phyloP scores from a whole-genome alignment of 257 asterid species.

The Jasminum sambac region DNA sequence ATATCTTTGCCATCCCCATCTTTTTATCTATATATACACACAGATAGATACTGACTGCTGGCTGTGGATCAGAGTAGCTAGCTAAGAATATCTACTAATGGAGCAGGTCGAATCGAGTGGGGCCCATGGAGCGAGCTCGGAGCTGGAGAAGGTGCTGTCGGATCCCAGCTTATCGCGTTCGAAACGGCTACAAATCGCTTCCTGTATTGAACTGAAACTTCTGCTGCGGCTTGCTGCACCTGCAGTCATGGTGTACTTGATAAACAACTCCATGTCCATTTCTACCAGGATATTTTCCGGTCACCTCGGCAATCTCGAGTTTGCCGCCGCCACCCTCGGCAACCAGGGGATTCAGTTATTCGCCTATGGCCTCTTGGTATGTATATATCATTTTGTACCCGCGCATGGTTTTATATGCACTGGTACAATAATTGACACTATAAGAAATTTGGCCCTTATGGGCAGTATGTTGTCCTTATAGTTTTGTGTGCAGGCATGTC shows the following conservation, averaged over 20 bases:
- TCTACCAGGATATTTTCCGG: conserved; percentile 62
- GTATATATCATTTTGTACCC: not conserved
- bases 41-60: too few species aligned
- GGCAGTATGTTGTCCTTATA: too few species aligned
- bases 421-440: too few species aligned
- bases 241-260: conserved; percentile 44
- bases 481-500: too few species aligned
- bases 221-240: conserved; percentile 43
- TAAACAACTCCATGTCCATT: conserved; percentile 55
- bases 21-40: not conserved
- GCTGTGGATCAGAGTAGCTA: not conserved
- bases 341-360: conserved; percentile 56
- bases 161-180: conserved; percentile 1
- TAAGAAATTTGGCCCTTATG: too few species aligned
- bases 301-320: conserved; percentile 59
- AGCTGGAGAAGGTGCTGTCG: not conserved
- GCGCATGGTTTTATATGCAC: too few species aligned
- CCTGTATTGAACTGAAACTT: not conserved
- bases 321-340: conserved; percentile 65
- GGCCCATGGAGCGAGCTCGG: not conserved
- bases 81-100: not conserved
- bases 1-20: not conserved
- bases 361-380: conserved; percentile 65
- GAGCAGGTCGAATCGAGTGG: not conserved
- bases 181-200: not conserved